phyloP scores from a whole-genome alignment of 2,329 filamentous ascomycete genomes.

The Aspergillus novofumigatus region DNA sequence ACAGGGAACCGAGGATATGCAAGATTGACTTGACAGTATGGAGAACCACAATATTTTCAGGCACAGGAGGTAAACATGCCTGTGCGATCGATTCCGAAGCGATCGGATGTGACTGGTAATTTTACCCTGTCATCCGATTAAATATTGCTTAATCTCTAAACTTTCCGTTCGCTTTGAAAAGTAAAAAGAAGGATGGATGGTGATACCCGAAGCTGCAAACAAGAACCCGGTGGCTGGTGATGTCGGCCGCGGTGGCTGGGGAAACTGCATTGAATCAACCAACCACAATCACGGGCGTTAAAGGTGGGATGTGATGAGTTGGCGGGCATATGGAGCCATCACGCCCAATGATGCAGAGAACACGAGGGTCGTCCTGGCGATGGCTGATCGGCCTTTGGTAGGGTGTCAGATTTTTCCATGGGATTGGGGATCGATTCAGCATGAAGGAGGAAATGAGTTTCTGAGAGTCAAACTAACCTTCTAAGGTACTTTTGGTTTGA shows the following conservation, averaged over 20 bases:
- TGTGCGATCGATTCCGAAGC: not conserved
- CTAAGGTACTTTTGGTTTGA: not conserved
- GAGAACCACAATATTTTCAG: not conserved
- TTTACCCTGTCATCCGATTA: not conserved
- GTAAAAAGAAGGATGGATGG: not conserved
- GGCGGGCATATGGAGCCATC: slow-evolving; percentile 8
- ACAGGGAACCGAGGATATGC: not conserved
- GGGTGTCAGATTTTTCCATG: too few species aligned
- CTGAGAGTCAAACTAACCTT: not conserved
- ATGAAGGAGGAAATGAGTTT: not conserved
- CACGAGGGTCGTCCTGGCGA: slow-evolving; percentile 7
- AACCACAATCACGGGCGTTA: not conserved
- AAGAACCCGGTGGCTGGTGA: slow-evolving; percentile 3
- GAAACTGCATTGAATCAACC: not conserved
- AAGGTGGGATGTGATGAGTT: slow-evolving; percentile 18
- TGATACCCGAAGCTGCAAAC: not conserved
- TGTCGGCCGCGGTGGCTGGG: slow-evolving; percentile 3
- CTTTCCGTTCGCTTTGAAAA: not conserved
- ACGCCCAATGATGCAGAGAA: slow-evolving; percentile 4
- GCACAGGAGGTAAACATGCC: not conserved
- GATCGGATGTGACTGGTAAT: not conserved
- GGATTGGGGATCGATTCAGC: too few species aligned
- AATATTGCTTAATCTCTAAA: not conserved
- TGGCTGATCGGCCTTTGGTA: not conserved
- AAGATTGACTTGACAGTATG: not conserved